Percentiles rank a stretch among this genome's conserved stretches.
Evolutionary conservation across 2,329 filamentous ascomycete genomes (phyloP).

Genomic region (Arthrobotrys pseudoclavata): DNA sequence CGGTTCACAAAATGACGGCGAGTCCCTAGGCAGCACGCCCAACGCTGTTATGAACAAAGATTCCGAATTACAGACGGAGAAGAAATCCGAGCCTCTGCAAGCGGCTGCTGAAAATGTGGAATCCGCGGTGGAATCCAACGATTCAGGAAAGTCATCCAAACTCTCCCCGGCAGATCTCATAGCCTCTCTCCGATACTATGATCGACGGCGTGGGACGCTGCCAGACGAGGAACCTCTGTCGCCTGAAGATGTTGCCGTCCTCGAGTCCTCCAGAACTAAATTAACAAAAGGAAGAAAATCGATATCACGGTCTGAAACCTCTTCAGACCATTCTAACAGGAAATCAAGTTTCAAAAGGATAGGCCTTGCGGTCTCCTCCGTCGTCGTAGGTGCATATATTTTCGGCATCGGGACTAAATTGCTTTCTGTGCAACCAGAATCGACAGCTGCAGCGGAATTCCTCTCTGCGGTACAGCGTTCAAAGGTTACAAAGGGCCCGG

Average conservation of each 20-base stretch:
- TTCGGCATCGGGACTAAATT: slow-evolving; percentile 47
- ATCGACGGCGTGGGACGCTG: slow-evolving; percentile 34
- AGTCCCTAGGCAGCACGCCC: background rate
- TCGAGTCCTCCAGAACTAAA: slow-evolving; percentile 37
- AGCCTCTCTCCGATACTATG: slow-evolving; percentile 54
- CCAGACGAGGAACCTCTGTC: slow-evolving; percentile 58
- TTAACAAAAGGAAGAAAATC: background rate
- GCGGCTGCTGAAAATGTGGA: background rate
- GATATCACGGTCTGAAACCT: slow-evolving; percentile 1
- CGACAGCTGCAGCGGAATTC: slow-evolving; percentile 39
- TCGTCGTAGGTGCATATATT: slow-evolving; percentile 28
- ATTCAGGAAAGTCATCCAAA: slow-evolving; percentile 4
- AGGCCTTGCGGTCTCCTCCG: slow-evolving; percentile 20
- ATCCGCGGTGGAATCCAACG: background rate
- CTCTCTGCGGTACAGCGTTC: slow-evolving; percentile 53
- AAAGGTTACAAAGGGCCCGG: slow-evolving; percentile 2
- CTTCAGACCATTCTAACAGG: background rate
- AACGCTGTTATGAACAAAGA: background rate
- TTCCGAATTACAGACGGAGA: background rate
- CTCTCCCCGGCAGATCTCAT: slow-evolving; percentile 57
- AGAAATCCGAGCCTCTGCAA: background rate
- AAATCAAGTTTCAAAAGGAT: slow-evolving; percentile 12
- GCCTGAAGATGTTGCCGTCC: slow-evolving; percentile 36
- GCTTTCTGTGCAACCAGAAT: slow-evolving; percentile 36
- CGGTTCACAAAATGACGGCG: background rate